Conservation (phyloP, 306 rosid species). For the Fagus sylvatica region DNA sequence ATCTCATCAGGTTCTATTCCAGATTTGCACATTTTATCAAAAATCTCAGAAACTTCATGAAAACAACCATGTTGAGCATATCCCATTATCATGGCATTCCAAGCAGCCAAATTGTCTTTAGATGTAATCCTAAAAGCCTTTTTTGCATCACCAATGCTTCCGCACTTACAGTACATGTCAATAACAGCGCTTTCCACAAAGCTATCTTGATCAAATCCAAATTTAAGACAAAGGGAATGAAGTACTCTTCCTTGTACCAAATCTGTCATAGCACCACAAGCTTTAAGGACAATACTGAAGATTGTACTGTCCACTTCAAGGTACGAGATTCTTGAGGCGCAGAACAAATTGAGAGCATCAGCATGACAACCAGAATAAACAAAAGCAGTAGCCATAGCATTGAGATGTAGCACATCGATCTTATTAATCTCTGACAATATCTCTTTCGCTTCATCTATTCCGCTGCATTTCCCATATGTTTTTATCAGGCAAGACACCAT, state of each 20-base stretch:
- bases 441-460: slow-evolving; percentile 6
- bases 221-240: slow-evolving; percentile 4
- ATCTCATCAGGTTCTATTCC: slow-evolving; percentile 19
- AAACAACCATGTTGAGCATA: slow-evolving; percentile 17
- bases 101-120: slow-evolving; percentile 3
- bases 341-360: slow-evolving; percentile 19
- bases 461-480: slow-evolving; percentile 4
- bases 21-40: slow-evolving; percentile 9
- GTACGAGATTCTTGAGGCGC: background rate
- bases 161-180: slow-evolving; percentile 20
- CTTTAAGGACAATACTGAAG: slow-evolving; percentile 11
- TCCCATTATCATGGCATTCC: slow-evolving; percentile 25
- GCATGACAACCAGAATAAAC: background rate
- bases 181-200: slow-evolving; percentile 20
- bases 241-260: slow-evolving; percentile 4
- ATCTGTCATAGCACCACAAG: slow-evolving; percentile 17
- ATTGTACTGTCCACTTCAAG: slow-evolving; percentile 4
- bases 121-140: slow-evolving; percentile 10
- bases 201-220: slow-evolving; percentile 16
- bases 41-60: background rate
- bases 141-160: slow-evolving; percentile 14
- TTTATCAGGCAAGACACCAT: slow-evolving; percentile 15
- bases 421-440: background rate
- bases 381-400: slow-evolving; percentile 5
- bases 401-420: background rate